A percentile compares a stretch with the other conserved stretches of the same genome.
These are phyloP conservation scores for Plasmodium gonderi DNA, from an alignment of 169 alveolate species.

Conservation along the genomic window DNA sequence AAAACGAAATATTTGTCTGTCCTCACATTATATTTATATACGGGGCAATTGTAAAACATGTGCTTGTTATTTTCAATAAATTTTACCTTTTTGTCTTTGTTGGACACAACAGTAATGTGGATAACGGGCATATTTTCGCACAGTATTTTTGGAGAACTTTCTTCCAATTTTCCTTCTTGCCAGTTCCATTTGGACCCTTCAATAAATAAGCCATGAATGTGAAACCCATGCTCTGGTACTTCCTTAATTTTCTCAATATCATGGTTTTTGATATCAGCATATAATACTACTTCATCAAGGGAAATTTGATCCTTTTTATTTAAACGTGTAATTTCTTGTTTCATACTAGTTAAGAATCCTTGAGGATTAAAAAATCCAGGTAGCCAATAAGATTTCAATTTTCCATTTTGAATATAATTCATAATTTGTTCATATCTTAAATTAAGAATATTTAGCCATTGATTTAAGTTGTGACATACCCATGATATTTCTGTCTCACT, in stretches of 20 bases:
- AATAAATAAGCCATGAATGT: slow-evolving; percentile 94
- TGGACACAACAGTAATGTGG: slow-evolving; percentile 92
- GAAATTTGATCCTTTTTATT: slow-evolving; percentile 94
- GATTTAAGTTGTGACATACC: slow-evolving; percentile 94
- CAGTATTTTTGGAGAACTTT: slow-evolving; percentile 90
- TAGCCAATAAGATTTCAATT: slow-evolving; percentile 93
- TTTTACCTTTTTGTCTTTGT: slow-evolving; percentile 89
- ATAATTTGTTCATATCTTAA: slow-evolving; percentile 93
- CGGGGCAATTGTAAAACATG: slow-evolving; percentile 93
- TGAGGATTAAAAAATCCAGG: slow-evolving; percentile 96
- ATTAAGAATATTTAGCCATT: slow-evolving; percentile 95
- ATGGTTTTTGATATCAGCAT: slow-evolving; percentile 89
- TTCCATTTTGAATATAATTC: slow-evolving; percentile 93
- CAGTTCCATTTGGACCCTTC: slow-evolving; percentile 97
- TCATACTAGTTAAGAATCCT: slow-evolving; percentile 97
- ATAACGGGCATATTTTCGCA: slow-evolving; percentile 89
- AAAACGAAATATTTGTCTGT: slow-evolving; percentile 94
- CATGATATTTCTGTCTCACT: slow-evolving; percentile 97
- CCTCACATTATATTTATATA: slow-evolving; percentile 93
- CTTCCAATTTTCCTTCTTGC: slow-evolving; percentile 92
- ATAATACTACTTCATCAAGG: slow-evolving; percentile 94
- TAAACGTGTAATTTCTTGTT: slow-evolving; percentile 94
- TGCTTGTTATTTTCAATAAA: slow-evolving; percentile 88
- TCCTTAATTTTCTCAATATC: slow-evolving; percentile 85
- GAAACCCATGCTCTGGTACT: slow-evolving; percentile 91